Evolutionary conservation across 495 filamentous ascomycete species (phyloP).

Genomic region (Staphylotrichum tortipilum): DNA sequence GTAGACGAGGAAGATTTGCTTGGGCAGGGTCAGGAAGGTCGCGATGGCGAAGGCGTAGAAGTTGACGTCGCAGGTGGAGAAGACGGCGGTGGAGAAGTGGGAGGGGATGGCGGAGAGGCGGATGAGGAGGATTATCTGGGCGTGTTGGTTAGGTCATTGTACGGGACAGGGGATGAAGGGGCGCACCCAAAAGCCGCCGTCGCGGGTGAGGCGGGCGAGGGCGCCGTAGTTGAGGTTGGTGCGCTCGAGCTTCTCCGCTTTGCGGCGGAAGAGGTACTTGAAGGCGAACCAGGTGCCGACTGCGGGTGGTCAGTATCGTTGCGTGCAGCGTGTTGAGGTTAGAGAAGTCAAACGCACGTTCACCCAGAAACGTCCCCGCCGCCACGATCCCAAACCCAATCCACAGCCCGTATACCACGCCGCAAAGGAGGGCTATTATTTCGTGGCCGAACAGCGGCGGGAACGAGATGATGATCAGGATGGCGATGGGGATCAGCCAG

Average conservation of each 20-base stretch:
- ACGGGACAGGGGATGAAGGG: background rate
- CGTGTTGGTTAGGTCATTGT: background rate
- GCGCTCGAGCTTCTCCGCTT: slow-evolving; percentile 20
- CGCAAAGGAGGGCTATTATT: slow-evolving; percentile 24
- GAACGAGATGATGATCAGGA: slow-evolving; percentile 27
- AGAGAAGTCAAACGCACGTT: slow-evolving; percentile 9
- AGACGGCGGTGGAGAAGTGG: slow-evolving; percentile 28
- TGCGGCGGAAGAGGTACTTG: slow-evolving; percentile 17
- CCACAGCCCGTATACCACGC: slow-evolving; percentile 27
- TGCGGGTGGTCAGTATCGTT: slow-evolving; percentile 1
- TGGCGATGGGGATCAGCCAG: slow-evolving; percentile 26
- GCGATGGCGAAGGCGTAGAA: slow-evolving; percentile 27
- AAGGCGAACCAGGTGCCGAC: slow-evolving; percentile 25
- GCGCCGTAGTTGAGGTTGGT: slow-evolving; percentile 27
- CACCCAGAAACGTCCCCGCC: slow-evolving; percentile 26
- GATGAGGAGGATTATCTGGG: slow-evolving; percentile 23
- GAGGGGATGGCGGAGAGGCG: slow-evolving; percentile 28
- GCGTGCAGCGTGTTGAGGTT: background rate
- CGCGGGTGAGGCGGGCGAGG: slow-evolving; percentile 18
- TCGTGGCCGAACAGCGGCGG: slow-evolving; percentile 30
- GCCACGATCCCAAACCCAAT: slow-evolving; percentile 25
- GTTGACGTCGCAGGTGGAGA: slow-evolving; percentile 27
- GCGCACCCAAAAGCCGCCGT: slow-evolving; percentile 24
- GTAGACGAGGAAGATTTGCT: slow-evolving; percentile 29
- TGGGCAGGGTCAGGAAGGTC: slow-evolving; percentile 26